Percentiles rank a stretch among this genome's conserved stretches.
Evolutionary conservation across 2,329 filamentous ascomycete genomes (phyloP).

Genomic region (Amphichorda felina): DNA sequence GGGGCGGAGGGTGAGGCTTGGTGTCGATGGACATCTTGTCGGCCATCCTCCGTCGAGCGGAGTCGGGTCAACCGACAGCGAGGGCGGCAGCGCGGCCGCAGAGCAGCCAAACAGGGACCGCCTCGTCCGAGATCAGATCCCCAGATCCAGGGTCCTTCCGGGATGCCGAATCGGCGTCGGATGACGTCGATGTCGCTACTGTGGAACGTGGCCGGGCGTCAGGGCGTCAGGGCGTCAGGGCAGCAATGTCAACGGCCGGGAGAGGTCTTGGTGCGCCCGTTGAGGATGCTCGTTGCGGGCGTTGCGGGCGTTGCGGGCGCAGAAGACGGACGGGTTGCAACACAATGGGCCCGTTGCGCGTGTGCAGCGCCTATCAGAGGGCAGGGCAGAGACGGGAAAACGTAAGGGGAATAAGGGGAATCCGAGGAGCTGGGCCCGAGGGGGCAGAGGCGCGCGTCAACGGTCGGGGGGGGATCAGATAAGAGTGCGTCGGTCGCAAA

Average conservation of each 20-base stretch:
- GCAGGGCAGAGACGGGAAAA: constrained; percentile 3
- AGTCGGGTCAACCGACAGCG: constrained; percentile 17
- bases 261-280: constrained; percentile 18
- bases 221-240: constrained; percentile 3
- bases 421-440: constrained; percentile 2
- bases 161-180: background rate
- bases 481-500: constrained; percentile 11
- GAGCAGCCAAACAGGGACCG: too few relatives aligned
- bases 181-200: constrained; percentile 4
- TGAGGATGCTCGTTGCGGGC: constrained; percentile 20
- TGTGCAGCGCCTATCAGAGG: constrained; percentile 14
- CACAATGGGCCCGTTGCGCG: constrained; percentile 12
- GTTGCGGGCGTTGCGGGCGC: constrained; percentile 22
- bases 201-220: constrained; percentile 6
- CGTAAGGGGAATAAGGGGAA: constrained; percentile 5
- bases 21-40: constrained; percentile 58
- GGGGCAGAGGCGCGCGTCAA: constrained; percentile 2
- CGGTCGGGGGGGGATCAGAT: constrained; percentile 5
- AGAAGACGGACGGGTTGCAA: constrained; percentile 15
- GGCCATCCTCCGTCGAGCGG: constrained; percentile 40
- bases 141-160: background rate
- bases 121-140: constrained; percentile 7
- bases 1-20: constrained; percentile 26
- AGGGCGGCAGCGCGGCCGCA: too few relatives aligned
- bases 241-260: constrained; percentile 9